Percentiles rank a stretch among this genome's conserved stretches.
Conservation (phyloP, 306 rosid species). For the Quercus dentata region DNA sequence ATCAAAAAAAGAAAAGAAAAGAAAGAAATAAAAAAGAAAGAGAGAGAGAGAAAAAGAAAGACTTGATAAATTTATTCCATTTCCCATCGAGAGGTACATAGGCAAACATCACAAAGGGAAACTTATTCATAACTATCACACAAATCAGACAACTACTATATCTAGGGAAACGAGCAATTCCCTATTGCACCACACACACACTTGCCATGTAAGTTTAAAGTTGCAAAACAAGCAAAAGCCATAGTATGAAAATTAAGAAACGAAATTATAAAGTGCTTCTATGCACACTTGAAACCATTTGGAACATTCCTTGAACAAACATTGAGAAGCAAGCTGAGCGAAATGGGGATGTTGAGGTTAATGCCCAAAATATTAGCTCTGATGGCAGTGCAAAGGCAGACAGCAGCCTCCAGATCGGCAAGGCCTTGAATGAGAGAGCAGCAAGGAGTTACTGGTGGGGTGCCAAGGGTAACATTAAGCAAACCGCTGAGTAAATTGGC, state of each 20-base stretch:
- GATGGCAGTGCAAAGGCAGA: constrained; percentile 80
- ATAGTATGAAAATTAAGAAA: not conserved
- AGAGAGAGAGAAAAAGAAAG: too few species aligned
- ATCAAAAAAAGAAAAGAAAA: not conserved
- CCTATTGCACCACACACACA: constrained; percentile 2
- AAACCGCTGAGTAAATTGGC: constrained; percentile 55
- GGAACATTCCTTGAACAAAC: constrained; percentile 49
- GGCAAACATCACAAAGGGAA: not conserved
- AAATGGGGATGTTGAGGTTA: constrained; percentile 56
- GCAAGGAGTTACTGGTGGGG: constrained; percentile 61
- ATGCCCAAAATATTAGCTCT: constrained; percentile 64
- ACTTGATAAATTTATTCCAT: not conserved
- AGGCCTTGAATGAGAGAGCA: constrained; percentile 68
- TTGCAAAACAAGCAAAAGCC: not conserved
- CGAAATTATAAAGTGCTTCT: not conserved
- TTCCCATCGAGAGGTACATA: not conserved
- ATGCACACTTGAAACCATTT: constrained; percentile 46
- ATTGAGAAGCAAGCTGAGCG: constrained; percentile 72
- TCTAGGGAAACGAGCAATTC: constrained; percentile 7
- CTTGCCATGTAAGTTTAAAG: not conserved
- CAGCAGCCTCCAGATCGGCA: constrained; percentile 65
- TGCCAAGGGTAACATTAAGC: constrained; percentile 46
- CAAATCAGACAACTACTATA: constrained; percentile 7
- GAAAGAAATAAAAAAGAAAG: not conserved
- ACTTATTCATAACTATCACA: constrained; percentile 2